These are phyloP conservation scores for Blastocystis sp. DNA, from an alignment of 352 stramenopile genomes.

Conservation along the genomic window DNA sequence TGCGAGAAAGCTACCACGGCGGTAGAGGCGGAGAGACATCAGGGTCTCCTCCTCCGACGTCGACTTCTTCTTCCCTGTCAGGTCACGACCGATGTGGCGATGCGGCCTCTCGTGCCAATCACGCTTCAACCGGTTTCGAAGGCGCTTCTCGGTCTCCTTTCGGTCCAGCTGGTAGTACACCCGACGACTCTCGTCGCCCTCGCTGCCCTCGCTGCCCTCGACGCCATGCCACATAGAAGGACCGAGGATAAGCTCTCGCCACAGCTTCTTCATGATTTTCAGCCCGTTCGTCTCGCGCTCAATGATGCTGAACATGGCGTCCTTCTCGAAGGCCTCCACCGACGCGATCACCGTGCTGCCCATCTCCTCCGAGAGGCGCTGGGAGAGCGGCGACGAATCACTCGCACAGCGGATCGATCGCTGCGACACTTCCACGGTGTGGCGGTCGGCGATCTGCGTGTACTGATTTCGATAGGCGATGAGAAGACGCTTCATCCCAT, in stretches of 20 bases:
- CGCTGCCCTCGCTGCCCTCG: not conserved
- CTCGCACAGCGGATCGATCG: not conserved
- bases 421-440: not conserved
- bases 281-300: conserved; percentile 57
- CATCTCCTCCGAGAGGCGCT: conserved; percentile 16
- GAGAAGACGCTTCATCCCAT: conserved; percentile 37
- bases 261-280: conserved; percentile 61
- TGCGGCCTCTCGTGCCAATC: conserved; percentile 57
- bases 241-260: conserved; percentile 45
- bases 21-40: not conserved
- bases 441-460: not conserved
- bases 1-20: not conserved
- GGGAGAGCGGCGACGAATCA: not conserved
- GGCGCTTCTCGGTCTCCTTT: conserved; percentile 51
- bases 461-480: not conserved
- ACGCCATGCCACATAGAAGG: conserved; percentile 60
- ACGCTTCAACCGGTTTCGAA: conserved; percentile 54
- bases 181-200: not conserved
- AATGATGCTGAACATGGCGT: conserved; percentile 29
- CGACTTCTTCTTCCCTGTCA: not conserved
- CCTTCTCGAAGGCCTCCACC: conserved; percentile 52
- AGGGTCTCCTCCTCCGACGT: not conserved
- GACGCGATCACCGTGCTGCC: not conserved
- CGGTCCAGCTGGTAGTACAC: conserved; percentile 56
- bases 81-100: conserved; percentile 10